Conservation (phyloP, 2,329 filamentous ascomycete genomes). For the Xylariaceae sp. region DNA sequence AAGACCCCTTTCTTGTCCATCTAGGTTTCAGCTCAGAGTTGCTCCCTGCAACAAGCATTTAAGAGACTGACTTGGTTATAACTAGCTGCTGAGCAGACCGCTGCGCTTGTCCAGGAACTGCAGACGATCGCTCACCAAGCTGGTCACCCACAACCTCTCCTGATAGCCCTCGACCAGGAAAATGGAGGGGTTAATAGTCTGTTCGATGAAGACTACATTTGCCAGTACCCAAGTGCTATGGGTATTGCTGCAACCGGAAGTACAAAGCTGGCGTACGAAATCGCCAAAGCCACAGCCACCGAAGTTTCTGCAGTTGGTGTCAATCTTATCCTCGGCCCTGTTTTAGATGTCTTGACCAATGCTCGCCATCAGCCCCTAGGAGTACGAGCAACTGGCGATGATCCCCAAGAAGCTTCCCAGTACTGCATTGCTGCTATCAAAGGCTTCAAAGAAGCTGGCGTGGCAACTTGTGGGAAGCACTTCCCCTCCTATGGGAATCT, state of each 20-base stretch:
- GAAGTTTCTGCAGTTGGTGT: slow-evolving; percentile 91
- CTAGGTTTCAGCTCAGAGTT: not conserved
- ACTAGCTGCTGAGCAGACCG: slow-evolving; percentile 84
- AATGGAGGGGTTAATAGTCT: slow-evolving; percentile 97
- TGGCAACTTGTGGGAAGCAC: slow-evolving; percentile 90
- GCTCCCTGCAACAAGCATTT: slow-evolving; percentile 13
- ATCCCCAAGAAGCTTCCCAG: slow-evolving; percentile 90
- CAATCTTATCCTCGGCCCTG: slow-evolving; percentile 92
- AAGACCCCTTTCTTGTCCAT: not conserved
- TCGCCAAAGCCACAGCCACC: slow-evolving; percentile 88
- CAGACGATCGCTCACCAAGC: slow-evolving; percentile 89
- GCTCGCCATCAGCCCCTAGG: slow-evolving; percentile 86
- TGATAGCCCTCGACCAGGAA: slow-evolving; percentile 93
- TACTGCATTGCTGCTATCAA: slow-evolving; percentile 89
- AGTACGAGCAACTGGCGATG: slow-evolving; percentile 84
- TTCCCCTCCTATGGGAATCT: slow-evolving; percentile 95
- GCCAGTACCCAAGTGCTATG: slow-evolving; percentile 96
- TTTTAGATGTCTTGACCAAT: slow-evolving; percentile 90
- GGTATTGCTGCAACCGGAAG: slow-evolving; percentile 89
- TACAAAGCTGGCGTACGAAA: slow-evolving; percentile 77
- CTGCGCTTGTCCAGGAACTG: slow-evolving; percentile 80
- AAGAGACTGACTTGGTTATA: slow-evolving; percentile 24
- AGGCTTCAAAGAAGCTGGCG: slow-evolving; percentile 85
- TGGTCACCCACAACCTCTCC: slow-evolving; percentile 80
- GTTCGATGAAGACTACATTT: slow-evolving; percentile 92